Evolutionary conservation across 2,329 filamentous ascomycete genomes (phyloP).

Genomic region (Trichoderma aggressivum): DNA sequence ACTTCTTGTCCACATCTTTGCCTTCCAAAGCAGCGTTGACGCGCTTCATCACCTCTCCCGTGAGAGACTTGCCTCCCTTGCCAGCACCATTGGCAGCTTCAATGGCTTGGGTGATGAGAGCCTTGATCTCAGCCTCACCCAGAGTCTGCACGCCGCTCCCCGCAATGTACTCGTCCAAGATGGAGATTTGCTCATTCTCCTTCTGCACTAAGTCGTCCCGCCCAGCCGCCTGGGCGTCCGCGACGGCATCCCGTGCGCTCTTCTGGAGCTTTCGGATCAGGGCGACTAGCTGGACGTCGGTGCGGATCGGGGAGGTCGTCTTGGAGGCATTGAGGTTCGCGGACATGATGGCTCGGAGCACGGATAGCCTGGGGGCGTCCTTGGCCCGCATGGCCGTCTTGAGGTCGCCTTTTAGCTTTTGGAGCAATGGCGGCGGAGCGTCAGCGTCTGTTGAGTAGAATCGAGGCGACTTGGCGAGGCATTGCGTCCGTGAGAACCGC

Average conservation of each 20-base stretch:
- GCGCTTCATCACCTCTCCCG: slow-evolving; percentile 63
- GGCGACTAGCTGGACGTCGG: slow-evolving; percentile 65
- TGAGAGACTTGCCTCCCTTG: slow-evolving; percentile 41
- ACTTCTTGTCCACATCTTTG: slow-evolving; percentile 60
- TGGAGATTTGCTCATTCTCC: slow-evolving; percentile 61
- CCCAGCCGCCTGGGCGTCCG: slow-evolving; percentile 61
- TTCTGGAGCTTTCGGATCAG: slow-evolving; percentile 64
- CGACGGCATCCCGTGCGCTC: slow-evolving; percentile 54
- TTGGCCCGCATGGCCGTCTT: slow-evolving; percentile 65
- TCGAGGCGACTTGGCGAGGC: slow-evolving; percentile 22
- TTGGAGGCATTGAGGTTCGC: slow-evolving; percentile 74
- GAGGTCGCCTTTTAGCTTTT: slow-evolving; percentile 57
- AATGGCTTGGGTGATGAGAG: slow-evolving; percentile 50
- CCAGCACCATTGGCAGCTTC: slow-evolving; percentile 48
- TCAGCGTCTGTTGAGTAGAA: slow-evolving; percentile 36
- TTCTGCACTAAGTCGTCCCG: slow-evolving; percentile 67
- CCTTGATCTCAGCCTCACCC: slow-evolving; percentile 55
- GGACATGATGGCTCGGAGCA: slow-evolving; percentile 65
- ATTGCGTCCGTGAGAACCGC: not conserved
- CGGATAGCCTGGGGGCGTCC: slow-evolving; percentile 61
- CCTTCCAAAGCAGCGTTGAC: slow-evolving; percentile 56
- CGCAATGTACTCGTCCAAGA: slow-evolving; percentile 64
- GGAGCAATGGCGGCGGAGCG: slow-evolving; percentile 45
- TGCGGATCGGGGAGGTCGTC: slow-evolving; percentile 64
- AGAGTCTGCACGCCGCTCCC: slow-evolving; percentile 58